Percentiles rank a stretch among this genome's conserved stretches.
These are phyloP conservation scores for Candida khao-thaluensis DNA, from an alignment of 805 yeast genomes.

Conservation along the genomic window DNA sequence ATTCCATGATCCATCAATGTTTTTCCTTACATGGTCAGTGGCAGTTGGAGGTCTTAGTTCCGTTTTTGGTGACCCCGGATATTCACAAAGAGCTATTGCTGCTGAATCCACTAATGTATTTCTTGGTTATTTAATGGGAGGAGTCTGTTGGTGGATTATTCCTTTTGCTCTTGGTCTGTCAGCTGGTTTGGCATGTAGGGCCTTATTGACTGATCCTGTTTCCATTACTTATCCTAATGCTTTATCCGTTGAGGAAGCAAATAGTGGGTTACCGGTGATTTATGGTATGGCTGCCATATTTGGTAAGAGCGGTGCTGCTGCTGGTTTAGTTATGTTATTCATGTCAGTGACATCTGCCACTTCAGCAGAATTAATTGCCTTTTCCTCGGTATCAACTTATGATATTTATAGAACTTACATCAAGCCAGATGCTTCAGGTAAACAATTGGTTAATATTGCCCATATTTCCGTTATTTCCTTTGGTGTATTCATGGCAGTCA, in stretches of 20 bases:
- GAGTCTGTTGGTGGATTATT: slow-evolving; percentile 25
- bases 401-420: slow-evolving; percentile 27
- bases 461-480: slow-evolving; percentile 21
- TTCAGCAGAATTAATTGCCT: slow-evolving; percentile 42
- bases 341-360: slow-evolving; percentile 42
- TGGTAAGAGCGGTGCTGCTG: slow-evolving; percentile 29
- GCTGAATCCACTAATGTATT: slow-evolving; percentile 22
- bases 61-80: slow-evolving; percentile 28
- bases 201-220: slow-evolving; percentile 19
- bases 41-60: slow-evolving; percentile 21
- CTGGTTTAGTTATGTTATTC: slow-evolving; percentile 33
- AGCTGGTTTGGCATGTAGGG: slow-evolving; percentile 40
- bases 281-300: slow-evolving; percentile 21
- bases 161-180: slow-evolving; percentile 27
- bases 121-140: slow-evolving; percentile 25
- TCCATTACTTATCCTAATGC: slow-evolving; percentile 19
- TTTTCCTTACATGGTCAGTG: slow-evolving; percentile 14
- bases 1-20: slow-evolving; percentile 14
- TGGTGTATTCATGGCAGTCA: slow-evolving; percentile 21
- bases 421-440: slow-evolving; percentile 22
- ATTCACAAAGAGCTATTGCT: slow-evolving; percentile 26
- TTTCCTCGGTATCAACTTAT: slow-evolving; percentile 33
- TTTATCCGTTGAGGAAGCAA: slow-evolving; percentile 18
- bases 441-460: slow-evolving; percentile 23
- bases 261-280: slow-evolving; percentile 23